Evolutionary conservation across 305 asterid species (phyloP), one percentile per base, ranked within the genome.

Genomic region (Solanum chacoense): DNA sequence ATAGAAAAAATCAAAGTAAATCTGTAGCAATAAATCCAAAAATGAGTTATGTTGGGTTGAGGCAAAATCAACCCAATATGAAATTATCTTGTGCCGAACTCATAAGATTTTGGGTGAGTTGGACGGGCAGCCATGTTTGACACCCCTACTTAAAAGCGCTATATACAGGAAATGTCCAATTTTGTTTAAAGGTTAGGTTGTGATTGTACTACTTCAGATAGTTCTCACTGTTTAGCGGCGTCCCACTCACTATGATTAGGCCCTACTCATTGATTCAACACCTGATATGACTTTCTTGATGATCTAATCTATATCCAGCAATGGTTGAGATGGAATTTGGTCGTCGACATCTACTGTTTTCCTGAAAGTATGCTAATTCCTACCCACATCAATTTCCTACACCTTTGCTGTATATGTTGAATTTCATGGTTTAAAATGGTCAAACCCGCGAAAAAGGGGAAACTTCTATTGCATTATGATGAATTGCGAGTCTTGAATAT

Each of bases 391-490:
- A 84, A 28, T 65, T 81, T 74, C 84, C 88, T 87, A 35, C 72
- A 40, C 75, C 9, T 45, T 50, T 83, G 81, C 81, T 88, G 28
- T 85, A 50, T 85, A 50, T 55, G 73, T 35, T 71, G 71, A 31
- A 20, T 75, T 80, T 18, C 45, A 88, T 86, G 87, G 86, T 38
- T 72, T 36, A 73, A 63, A 65, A 76, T 90, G 87, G 90, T 87
- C 90, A 88, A 88, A 86, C 69, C 73, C 29, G 10, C 35, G 72
- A 37, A 87, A 87, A 63, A 40, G 50, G 20, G 28, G 37, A 45
- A 88, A 50, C 37, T 35, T 78, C 67, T 87, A 73, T 90, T 65
- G 81, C 84, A 65, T 50, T 79, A 78, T 38, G 89, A 45, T 50
- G 32, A 86, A 78, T 69, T 85, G 45, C n/a, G 69, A 86, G 85